Percentiles rank a stretch among this genome's conserved stretches.
Conservation (phyloP, 2,329 filamentous ascomycete genomes). For the Trichoderma guizhouense region DNA sequence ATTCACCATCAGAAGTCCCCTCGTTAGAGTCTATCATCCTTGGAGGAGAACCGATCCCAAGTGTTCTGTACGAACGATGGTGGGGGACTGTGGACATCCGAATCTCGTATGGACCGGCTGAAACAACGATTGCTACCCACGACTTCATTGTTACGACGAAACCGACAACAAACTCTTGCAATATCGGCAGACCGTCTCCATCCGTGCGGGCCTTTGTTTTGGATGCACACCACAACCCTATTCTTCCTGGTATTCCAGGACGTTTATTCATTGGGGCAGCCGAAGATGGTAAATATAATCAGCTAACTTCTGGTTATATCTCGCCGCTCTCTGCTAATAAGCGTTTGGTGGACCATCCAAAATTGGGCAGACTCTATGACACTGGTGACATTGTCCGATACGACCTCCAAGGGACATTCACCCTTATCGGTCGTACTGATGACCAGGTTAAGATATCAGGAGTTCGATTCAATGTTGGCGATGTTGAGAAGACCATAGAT, state of each 20-base stretch:
- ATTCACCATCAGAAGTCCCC: not conserved
- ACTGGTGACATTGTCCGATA: not conserved
- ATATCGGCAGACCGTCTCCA: not conserved
- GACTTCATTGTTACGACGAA: not conserved
- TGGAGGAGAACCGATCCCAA: not conserved
- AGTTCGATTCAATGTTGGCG: not conserved
- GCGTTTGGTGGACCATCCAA: not conserved
- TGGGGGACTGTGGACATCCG: not conserved
- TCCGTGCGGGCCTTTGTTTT: not conserved
- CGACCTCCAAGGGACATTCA: not conserved
- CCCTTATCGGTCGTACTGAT: not conserved
- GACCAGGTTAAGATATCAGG: not conserved
- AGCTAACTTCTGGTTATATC: not conserved
- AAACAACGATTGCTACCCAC: not conserved
- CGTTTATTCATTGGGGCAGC: not conserved
- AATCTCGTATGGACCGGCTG: not conserved
- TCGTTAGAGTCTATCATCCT: not conserved
- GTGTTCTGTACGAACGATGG: not conserved
- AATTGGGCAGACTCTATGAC: not conserved
- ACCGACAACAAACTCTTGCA: not conserved
- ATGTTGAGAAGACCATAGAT: not conserved
- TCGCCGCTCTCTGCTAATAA: not conserved
- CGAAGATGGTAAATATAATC: not conserved
- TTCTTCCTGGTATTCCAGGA: not conserved
- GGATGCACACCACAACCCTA: not conserved